Conservation (phyloP, 73 alveolate species). For the Effrenium voratum region DNA sequence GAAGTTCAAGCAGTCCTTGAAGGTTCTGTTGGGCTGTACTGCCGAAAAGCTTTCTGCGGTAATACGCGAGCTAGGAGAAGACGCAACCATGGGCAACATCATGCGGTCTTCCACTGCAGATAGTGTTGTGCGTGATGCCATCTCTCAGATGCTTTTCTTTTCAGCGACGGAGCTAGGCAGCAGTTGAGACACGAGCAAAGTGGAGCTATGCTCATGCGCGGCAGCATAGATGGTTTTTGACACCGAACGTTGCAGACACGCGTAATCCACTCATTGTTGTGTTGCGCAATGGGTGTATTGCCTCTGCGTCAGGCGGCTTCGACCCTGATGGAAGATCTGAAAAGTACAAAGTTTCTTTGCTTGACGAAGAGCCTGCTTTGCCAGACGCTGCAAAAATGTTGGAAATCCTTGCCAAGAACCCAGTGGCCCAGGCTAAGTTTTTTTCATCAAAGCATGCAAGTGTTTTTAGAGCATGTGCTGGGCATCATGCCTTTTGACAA, state of each 20-base stretch:
- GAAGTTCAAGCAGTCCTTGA: conserved; percentile 18
- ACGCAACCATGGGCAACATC: conserved; percentile 8
- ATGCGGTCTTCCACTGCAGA: neutral
- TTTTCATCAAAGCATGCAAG: conserved; percentile 3
- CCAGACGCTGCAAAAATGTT: neutral
- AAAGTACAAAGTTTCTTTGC: neutral
- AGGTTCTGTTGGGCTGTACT: neutral
- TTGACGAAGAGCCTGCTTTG: conserved; percentile 16
- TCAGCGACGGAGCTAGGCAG: conserved; percentile 49
- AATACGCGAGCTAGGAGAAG: neutral
- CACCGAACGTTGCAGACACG: conserved; percentile 43
- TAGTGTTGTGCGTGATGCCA: neutral
- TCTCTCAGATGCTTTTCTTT: neutral
- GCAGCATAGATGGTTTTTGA: conserved; percentile 36
- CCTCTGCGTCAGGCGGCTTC: neutral
- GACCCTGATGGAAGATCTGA: neutral
- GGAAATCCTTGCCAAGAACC: neutral
- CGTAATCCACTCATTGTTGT: conserved; percentile 12
- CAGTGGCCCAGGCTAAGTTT: conserved; percentile 42
- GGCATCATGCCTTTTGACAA: conserved; percentile 34
- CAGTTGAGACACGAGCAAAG: conserved; percentile 49
- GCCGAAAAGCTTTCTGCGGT: neutral
- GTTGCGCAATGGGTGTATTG: conserved; percentile 7
- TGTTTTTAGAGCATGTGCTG: conserved; percentile 58
- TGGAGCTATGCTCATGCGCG: conserved; percentile 35